Percentiles rank a stretch among this genome's conserved stretches.
Conservation (phyloP, 805 yeast genomes). For the Ogataea methanolica region DNA sequence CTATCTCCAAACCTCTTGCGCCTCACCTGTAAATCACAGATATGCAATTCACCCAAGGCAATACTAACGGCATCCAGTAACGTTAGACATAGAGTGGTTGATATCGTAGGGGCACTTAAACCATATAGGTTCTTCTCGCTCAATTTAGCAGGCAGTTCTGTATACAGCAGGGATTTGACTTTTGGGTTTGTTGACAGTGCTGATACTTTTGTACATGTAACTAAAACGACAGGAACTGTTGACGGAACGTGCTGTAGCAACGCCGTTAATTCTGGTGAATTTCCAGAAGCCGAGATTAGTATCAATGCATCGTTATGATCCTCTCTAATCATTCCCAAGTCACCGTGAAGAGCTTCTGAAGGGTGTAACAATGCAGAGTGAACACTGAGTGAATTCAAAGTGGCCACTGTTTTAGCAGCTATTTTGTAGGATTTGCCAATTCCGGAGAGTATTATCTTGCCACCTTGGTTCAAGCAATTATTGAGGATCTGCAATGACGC, state of each 20-base stretch:
- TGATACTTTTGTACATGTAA: conserved; percentile 61
- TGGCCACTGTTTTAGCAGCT: conserved; percentile 74
- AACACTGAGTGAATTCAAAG: conserved; percentile 73
- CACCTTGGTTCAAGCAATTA: conserved; percentile 41
- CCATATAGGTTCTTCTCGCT: conserved; percentile 68
- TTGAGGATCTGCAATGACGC: conserved; percentile 40
- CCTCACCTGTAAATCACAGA: conserved; percentile 50
- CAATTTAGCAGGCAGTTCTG: conserved; percentile 54
- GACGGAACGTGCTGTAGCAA: conserved; percentile 55
- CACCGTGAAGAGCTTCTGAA: conserved; percentile 87
- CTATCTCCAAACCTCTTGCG: conserved; percentile 56
- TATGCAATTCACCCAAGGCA: conserved; percentile 65
- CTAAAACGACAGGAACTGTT: conserved; percentile 49
- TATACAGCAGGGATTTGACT: conserved; percentile 50
- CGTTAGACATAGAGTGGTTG: conserved; percentile 72
- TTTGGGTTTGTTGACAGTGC: conserved; percentile 47
- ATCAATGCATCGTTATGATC: conserved; percentile 53
- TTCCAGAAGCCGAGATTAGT: conserved; percentile 75
- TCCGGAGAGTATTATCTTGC: conserved; percentile 74
- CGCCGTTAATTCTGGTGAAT: conserved; percentile 67
- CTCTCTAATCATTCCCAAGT: conserved; percentile 64
- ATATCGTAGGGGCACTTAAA: conserved; percentile 81
- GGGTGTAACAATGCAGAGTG: conserved; percentile 72
- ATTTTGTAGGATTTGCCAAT: conserved; percentile 84
- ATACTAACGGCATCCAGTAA: conserved; percentile 76